Evolutionary conservation across 208 protist species (phyloP).

Genomic region (Acanthamoeba divionensis): DNA sequence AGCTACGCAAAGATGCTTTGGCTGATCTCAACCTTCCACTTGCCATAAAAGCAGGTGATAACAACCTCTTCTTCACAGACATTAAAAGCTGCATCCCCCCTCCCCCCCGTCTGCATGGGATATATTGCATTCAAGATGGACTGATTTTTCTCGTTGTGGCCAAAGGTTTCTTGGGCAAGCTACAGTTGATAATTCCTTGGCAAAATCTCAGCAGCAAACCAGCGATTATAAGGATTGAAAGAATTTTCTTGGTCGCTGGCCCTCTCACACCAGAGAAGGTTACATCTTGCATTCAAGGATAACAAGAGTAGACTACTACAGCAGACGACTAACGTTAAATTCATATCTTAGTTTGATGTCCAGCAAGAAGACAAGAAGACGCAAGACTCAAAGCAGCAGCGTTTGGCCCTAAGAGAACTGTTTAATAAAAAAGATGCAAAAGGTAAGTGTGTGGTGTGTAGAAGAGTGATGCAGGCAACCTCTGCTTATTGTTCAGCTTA

Average conservation of each 20-base stretch:
- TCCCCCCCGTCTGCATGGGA: too few species aligned
- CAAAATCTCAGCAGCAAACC: conserved; percentile 38
- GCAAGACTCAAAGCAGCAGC: conserved; percentile 42
- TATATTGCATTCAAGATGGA: too few species aligned
- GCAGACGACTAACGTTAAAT: not conserved
- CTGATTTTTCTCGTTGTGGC: too few species aligned
- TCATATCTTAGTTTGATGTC: not conserved
- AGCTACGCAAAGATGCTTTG: conserved; percentile 37
- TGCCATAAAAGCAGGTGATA: conserved; percentile 9
- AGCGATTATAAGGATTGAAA: conserved; percentile 20
- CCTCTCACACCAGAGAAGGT: not conserved
- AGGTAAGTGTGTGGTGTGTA: not conserved
- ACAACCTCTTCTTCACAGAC: too few species aligned
- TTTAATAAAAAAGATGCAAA: not conserved
- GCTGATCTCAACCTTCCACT: not conserved
- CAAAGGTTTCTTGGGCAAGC: conserved; percentile 4
- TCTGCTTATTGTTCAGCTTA: not conserved
- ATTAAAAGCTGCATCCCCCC: too few species aligned
- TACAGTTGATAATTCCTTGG: conserved; percentile 40
- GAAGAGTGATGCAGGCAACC: not conserved
- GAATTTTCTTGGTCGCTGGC: not conserved
- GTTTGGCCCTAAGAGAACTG: not conserved
- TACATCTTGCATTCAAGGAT: not conserved
- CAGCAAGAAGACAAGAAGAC: not conserved
- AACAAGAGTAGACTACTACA: not conserved